These are phyloP conservation scores for Cryptococcus sp. DNA, from an alignment of 1,284 basidiomycete genomes.

Conservation along the genomic window DNA sequence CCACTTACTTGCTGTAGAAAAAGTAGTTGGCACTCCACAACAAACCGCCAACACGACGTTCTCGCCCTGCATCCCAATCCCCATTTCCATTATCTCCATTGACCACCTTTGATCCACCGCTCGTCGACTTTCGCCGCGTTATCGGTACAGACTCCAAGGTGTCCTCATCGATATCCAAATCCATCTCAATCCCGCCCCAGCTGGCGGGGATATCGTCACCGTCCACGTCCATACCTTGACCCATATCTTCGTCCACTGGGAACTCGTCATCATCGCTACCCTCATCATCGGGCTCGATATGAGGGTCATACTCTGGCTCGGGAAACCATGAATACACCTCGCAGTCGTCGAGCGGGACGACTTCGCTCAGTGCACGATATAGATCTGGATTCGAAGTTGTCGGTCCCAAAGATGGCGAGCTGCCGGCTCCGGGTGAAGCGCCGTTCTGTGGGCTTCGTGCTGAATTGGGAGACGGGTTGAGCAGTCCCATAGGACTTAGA, in stretches of 20 bases:
- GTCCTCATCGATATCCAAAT: slow-evolving; percentile 33
- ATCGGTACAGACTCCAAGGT: slow-evolving; percentile 33
- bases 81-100: slow-evolving; percentile 4
- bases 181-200: slow-evolving; percentile 36
- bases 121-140: slow-evolving; percentile 59
- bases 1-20: slow-evolving; percentile 83
- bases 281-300: slow-evolving; percentile 63
- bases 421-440: not conserved
- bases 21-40: slow-evolving; percentile 98
- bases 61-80: slow-evolving; percentile 31
- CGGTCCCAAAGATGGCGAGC: slow-evolving; percentile 29
- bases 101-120: slow-evolving; percentile 43
- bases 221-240: slow-evolving; percentile 39
- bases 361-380: slow-evolving; percentile 83
- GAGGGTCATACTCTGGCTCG: slow-evolving; percentile 92
- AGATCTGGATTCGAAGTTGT: slow-evolving; percentile 71
- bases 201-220: slow-evolving; percentile 20
- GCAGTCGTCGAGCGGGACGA: slow-evolving; percentile 86
- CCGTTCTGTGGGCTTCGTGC: slow-evolving; percentile 5
- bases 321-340: slow-evolving; percentile 95
- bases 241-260: slow-evolving; percentile 37
- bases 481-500: slow-evolving; percentile 10
- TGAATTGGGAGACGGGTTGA: slow-evolving; percentile 2
- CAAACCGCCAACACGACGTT: slow-evolving; percentile 68
- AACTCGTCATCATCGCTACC: slow-evolving; percentile 12